phyloP scores from a whole-genome alignment of 169 alveolate genomes.

The Plasmodium berghei region DNA sequence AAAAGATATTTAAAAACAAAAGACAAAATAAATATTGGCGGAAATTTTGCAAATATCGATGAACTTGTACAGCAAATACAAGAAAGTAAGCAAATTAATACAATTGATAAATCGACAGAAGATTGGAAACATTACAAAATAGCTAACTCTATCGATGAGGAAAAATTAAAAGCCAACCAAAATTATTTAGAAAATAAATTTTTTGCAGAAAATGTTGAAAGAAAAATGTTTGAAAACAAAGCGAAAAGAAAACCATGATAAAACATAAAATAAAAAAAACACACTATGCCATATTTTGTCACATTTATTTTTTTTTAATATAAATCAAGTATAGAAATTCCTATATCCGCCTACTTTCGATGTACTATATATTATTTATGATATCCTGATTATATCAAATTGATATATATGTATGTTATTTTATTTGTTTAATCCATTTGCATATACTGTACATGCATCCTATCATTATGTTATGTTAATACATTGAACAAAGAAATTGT shows the following conservation, averaged over 20 bases:
- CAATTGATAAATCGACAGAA: slow-evolving; percentile 69
- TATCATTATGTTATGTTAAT: too few species aligned
- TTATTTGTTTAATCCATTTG: too few species aligned
- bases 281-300: background rate
- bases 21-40: slow-evolving; percentile 57
- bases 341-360: too few species aligned
- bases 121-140: slow-evolving; percentile 61
- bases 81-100: slow-evolving; percentile 70
- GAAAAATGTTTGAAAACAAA: slow-evolving; percentile 45
- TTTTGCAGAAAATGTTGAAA: slow-evolving; percentile 62
- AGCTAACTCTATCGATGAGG: slow-evolving; percentile 43
- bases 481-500: too few species aligned
- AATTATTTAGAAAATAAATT: slow-evolving; percentile 51
- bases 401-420: too few species aligned
- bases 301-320: too few species aligned
- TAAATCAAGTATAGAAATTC: too few species aligned
- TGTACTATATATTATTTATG: too few species aligned
- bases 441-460: too few species aligned
- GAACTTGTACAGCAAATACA: slow-evolving; percentile 53
- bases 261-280: background rate
- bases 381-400: too few species aligned
- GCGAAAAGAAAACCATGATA: slow-evolving; percentile 19
- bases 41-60: slow-evolving; percentile 59
- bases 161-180: slow-evolving; percentile 39
- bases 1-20: slow-evolving; percentile 58